Base-by-base conservation (phyloP, 2,329 filamentous ascomycete species). In the Colletotrichum musicola region DNA sequence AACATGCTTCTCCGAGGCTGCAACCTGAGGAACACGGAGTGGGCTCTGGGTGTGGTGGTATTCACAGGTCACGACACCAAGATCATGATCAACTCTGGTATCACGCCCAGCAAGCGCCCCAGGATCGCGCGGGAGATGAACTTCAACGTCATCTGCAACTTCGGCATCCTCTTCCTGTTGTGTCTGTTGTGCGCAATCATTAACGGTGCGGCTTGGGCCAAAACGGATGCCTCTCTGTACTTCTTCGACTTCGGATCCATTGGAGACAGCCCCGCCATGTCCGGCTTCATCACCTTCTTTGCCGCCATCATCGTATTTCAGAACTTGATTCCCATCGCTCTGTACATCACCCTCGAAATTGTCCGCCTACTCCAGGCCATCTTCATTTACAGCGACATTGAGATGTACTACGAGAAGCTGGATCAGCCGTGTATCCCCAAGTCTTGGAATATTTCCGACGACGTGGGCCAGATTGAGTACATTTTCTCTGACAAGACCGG, bases 401-500 rank as follows among this genome's bases (percentile, higher is more conserved):
- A 92, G 77, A 99, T 99, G 97, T 99, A 98, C 81, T 97, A 99
- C 82, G 96, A 96, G 64, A 90, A 90, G 75, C 90, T 98, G 72
- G 94, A 97, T 75, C 95, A 97, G 76, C 94, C 95, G 2, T 99
- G 97, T 77, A 94, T 97, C 12, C 96, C 97, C 5, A 98, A 98
- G 77, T 94, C 95, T 0, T 99, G 96, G 96, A 99, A 98, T 77
- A 98, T 99, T 58, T 98, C 95, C 1, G 96, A 99, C 77, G 97
- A 99, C 75, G 86, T 99, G 54, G 96, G 96, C 13, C 96, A 99
- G 81, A 97, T 99, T 71, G 96, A 98, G 81, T 99, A 98, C 83
- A 97, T 99, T 73, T 99, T 99, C 80, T 98, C 93, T 0, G 93
- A 97, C 84, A 97, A 97, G 81, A 97, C 93, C 0, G 93, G 93